These are phyloP conservation scores for Candida sanyaensis DNA, from an alignment of 1,139 yeast genomes.

Conservation along the genomic window DNA sequence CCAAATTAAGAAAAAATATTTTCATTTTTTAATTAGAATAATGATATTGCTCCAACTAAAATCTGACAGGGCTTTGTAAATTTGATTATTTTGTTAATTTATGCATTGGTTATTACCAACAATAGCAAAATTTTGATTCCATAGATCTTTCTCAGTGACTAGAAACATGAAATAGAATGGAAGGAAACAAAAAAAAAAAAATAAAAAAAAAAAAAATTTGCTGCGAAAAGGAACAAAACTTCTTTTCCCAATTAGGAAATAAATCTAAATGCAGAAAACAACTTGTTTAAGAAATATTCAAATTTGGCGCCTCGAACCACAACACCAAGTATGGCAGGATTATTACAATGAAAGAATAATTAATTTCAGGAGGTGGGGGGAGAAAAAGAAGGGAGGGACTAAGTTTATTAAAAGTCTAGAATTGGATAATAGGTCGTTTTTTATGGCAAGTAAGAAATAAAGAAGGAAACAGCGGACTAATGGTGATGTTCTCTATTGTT, in stretches of 20 bases:
- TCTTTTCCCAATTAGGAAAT: constrained; percentile 4
- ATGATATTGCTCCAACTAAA: no score
- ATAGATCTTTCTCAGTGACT: not conserved
- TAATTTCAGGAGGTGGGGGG: no score
- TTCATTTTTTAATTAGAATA: no score
- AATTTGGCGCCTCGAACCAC: not conserved
- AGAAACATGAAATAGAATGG: no score
- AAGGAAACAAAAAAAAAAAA: no score
- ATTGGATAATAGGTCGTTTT: not conserved
- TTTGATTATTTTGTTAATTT: no score
- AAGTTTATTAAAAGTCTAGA: not conserved
- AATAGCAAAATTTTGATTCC: not conserved
- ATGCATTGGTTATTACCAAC: not conserved
- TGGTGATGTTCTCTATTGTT: not conserved
- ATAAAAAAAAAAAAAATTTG: not conserved
- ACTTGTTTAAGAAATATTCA: not conserved
- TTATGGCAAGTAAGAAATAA: not conserved
- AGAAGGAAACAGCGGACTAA: not conserved
- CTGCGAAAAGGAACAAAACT: constrained; percentile 1
- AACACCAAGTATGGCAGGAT: no score
- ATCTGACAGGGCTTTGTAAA: not conserved
- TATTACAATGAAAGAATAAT: no score
- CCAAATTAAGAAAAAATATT: not conserved
- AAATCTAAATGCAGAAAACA: not conserved
- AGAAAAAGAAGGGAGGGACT: no score